phyloP scores from a whole-genome alignment of 2,329 filamentous ascomycete species.

The Fusarium musae region DNA sequence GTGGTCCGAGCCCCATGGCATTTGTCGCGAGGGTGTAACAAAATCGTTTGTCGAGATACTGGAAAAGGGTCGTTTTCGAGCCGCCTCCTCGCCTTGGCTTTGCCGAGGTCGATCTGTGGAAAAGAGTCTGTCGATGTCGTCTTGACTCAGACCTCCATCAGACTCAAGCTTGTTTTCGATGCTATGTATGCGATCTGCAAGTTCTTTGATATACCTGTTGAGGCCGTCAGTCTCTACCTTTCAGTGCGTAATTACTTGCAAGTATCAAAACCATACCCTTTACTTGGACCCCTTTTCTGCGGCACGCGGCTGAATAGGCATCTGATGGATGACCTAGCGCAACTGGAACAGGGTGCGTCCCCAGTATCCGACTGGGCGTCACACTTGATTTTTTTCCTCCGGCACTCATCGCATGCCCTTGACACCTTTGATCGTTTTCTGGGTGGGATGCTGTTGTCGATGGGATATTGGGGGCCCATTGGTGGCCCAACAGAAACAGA shows the following conservation, averaged over 20 bases:
- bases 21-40: conserved; percentile 55
- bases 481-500: conserved; percentile 51
- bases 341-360: conserved; percentile 82
- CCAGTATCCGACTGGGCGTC: conserved; percentile 81
- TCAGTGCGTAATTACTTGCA: background rate
- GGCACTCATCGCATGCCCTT: conserved; percentile 87
- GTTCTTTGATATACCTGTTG: conserved; percentile 87
- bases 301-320: conserved; percentile 90
- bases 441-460: conserved; percentile 71
- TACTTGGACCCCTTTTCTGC: conserved; percentile 89
- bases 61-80: conserved; percentile 61
- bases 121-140: conserved; percentile 59
- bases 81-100: conserved; percentile 47
- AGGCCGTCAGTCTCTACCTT: conserved; percentile 16
- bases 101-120: conserved; percentile 49
- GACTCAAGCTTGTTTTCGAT: conserved; percentile 81
- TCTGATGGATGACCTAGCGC: conserved; percentile 76
- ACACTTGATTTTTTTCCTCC: conserved; percentile 90
- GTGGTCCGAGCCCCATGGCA: conserved; percentile 60
- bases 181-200: conserved; percentile 84
- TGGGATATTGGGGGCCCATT: conserved; percentile 52
- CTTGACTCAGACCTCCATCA: conserved; percentile 57
- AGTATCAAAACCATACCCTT: conserved; percentile 68
- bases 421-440: conserved; percentile 88
- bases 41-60: conserved; percentile 58